Base-by-base conservation (phyloP, 1,284 basidiomycete genomes). In the Cryptococcus sp. region DNA sequence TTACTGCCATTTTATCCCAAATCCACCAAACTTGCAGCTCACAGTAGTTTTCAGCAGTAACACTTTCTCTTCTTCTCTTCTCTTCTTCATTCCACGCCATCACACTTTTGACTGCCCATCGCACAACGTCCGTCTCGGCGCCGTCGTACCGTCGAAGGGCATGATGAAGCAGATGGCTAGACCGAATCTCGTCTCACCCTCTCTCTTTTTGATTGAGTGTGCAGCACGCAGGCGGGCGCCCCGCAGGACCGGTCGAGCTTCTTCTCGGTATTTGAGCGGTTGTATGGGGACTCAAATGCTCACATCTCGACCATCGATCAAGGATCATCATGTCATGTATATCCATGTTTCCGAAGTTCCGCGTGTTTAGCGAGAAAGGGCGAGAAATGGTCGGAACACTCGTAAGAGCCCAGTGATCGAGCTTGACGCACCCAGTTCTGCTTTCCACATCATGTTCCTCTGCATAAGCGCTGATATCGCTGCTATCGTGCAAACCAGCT, bases 261-360 rank as follows among this genome's bases (percentile, higher is more conserved):
- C 42, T 17, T 15, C 30, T 6, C 22, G 27, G 49, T 54, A 55
- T 45, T 46, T 25, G 55, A 53, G 38, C 63, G 47, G 66, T 68
- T 60, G 66, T 68, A 65, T 67, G 64, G 66, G 66, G 62, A 55
- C 60, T 59, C 55, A 63, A 56, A 63, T 63, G 57, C 57, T 59
- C 52, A 59, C 54, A 60, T 59, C 41, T 51, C 35, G 50, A 54
- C 35, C 22, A 52, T 25, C 23, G 49, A 49, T 39, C 19, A 35
- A 30, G 27, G 8, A 6, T 35, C 4, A 30, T 16, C n/a, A 3
- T 20, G 23, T 17, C 15, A 30, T 38, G 27, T 50, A 39, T 30
- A 35, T 19, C n/a, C 19, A 30, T 39, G 49, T 16, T n/a, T 3
- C 30, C 11, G 20, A 30, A n/a, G 35, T 39, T 39, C 20, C 17